A percentile compares a stretch with the other conserved stretches of the same genome.
Evolutionary conservation across 192 early-diverging fungal species (phyloP).

Genomic region (Backusella sp.): DNA sequence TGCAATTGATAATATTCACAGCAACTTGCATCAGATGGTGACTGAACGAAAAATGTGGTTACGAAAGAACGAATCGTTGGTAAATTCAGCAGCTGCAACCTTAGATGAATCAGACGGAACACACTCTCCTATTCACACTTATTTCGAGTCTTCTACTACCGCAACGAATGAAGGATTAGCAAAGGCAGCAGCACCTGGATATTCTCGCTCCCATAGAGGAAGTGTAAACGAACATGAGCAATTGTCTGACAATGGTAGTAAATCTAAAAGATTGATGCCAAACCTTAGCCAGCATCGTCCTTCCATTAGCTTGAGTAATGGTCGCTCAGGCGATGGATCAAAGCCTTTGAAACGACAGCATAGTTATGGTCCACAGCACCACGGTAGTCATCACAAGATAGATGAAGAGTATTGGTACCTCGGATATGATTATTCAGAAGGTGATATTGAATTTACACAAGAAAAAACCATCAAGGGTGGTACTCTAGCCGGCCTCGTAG

Average conservation of each 20-base stretch:
- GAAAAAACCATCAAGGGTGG: constrained; percentile 89
- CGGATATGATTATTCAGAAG: constrained; percentile 72
- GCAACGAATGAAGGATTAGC: neutral
- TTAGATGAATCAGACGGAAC: neutral
- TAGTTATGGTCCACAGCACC: constrained; percentile 1
- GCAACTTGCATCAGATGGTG: constrained; percentile 28
- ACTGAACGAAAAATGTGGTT: constrained; percentile 20
- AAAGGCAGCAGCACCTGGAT: neutral
- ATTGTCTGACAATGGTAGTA: neutral
- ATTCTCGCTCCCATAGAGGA: neutral
- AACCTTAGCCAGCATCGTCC: neutral
- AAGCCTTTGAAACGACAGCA: constrained; percentile 18
- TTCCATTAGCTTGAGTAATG: constrained; percentile 5
- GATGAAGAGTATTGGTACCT: constrained; percentile 74
- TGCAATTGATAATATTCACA: constrained; percentile 22
- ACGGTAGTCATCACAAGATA: neutral
- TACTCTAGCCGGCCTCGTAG: constrained; percentile 80
- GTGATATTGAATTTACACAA: constrained; percentile 80
- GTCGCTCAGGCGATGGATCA: neutral
- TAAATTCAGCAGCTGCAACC: neutral
- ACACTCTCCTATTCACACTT: constrained; percentile 1
- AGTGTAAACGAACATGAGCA: neutral
- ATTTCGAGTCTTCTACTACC: neutral
- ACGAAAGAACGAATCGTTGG: neutral
- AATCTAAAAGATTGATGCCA: neutral